Evolutionary conservation across 306 rosid genomes (phyloP).

Genomic region (Inga leiocalycina): DNA sequence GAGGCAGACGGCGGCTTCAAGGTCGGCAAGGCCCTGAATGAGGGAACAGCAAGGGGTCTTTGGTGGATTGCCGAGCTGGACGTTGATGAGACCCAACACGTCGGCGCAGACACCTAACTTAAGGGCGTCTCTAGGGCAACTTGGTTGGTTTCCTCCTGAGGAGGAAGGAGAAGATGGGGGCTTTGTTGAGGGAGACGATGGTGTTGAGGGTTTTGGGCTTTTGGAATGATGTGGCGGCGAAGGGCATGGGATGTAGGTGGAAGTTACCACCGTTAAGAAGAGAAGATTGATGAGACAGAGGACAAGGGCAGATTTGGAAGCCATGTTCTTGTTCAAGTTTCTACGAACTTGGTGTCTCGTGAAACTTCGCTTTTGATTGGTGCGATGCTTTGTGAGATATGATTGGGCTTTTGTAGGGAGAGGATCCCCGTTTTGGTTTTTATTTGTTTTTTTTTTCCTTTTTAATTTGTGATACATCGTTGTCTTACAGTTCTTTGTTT

Average conservation of each 20-base stretch:
- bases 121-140: conserved; percentile 63
- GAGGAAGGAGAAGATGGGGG: conserved; percentile 27
- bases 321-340: conserved; percentile 43
- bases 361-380: conserved; percentile 8
- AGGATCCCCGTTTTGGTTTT: not conserved
- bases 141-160: not conserved
- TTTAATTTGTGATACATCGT: not conserved
- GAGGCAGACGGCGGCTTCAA: conserved; percentile 89
- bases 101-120: conserved; percentile 79
- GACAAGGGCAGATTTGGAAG: conserved; percentile 56
- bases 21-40: conserved; percentile 59
- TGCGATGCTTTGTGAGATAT: not conserved
- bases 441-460: too few species aligned
- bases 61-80: conserved; percentile 68
- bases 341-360: not conserved
- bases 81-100: conserved; percentile 61
- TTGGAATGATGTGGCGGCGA: conserved; percentile 43
- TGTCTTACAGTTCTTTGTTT: too few species aligned
- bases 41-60: conserved; percentile 69
- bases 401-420: conserved; percentile 51
- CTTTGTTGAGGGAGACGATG: conserved; percentile 31
- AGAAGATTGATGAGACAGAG: conserved; percentile 63
- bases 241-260: conserved; percentile 66
- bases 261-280: conserved; percentile 56
- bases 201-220: conserved; percentile 25